Conservation (phyloP, 345 rosid genomes). For the Orychophragmus violaceus region DNA sequence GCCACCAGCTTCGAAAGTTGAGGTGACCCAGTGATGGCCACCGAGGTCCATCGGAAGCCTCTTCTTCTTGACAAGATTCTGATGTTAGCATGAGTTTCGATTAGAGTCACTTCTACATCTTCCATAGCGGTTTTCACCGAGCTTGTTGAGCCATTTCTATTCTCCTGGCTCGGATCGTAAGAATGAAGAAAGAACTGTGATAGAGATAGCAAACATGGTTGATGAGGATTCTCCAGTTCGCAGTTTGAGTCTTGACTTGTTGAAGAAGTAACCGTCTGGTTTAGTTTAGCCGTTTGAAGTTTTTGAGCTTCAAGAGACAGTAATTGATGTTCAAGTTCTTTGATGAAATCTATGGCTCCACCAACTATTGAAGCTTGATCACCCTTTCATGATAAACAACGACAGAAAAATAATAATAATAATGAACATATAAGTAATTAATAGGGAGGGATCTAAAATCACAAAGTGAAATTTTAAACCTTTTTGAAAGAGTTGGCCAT, state of each 20-base stretch:
- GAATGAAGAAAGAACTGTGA: constrained; percentile 52
- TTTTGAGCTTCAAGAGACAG: constrained; percentile 67
- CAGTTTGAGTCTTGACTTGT: constrained; percentile 24
- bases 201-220: constrained; percentile 30
- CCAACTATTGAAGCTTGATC: constrained; percentile 95
- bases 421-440: background rate
- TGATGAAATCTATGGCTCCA: constrained; percentile 85
- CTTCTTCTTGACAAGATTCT: constrained; percentile 57
- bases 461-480: background rate
- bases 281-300: constrained; percentile 22
- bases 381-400: constrained; percentile 41
- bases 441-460: background rate
- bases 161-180: constrained; percentile 48
- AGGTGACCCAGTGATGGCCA: constrained; percentile 9
- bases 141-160: constrained; percentile 40
- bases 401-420: background rate
- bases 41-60: constrained; percentile 25
- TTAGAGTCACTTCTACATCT: constrained; percentile 73
- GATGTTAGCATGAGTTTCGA: constrained; percentile 85
- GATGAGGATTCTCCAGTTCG: constrained; percentile 12
- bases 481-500: background rate
- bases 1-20: constrained; percentile 58
- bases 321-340: constrained; percentile 72
- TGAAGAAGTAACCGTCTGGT: constrained; percentile 19
- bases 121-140: constrained; percentile 41